Evolutionary conservation across 1,284 basidiomycete genomes (phyloP).

Genomic region (Ceratobasidium sp.): DNA sequence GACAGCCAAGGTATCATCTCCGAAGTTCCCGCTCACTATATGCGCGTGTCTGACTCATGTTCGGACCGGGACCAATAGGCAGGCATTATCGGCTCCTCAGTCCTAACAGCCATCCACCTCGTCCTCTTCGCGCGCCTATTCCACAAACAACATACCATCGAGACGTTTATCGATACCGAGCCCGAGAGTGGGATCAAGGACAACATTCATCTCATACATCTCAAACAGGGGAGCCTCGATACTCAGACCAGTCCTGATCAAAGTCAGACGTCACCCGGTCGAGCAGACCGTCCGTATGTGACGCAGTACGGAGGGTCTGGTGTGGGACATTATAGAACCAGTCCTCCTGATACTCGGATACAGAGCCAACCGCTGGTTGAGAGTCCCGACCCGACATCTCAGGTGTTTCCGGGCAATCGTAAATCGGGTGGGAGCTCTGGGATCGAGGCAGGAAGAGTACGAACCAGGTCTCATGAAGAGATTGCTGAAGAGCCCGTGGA

Average conservation of each 20-base stretch:
- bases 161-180: slow-evolving; percentile 31
- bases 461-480: no score
- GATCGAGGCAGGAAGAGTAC: not conserved
- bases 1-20: slow-evolving; percentile 42
- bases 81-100: slow-evolving; percentile 32
- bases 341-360: slow-evolving; percentile 5
- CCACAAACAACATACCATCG: slow-evolving; percentile 39
- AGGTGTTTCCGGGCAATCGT: slow-evolving; percentile 3
- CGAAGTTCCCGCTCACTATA: not conserved
- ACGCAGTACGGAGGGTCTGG: slow-evolving; percentile 39
- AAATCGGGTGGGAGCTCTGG: not conserved
- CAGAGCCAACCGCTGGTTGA: slow-evolving; percentile 15
- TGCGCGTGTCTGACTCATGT: not conserved
- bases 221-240: not conserved
- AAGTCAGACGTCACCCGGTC: not conserved
- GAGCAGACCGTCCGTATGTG: not conserved
- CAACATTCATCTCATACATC: slow-evolving; percentile 30
- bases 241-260: not conserved
- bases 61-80: slow-evolving; percentile 3
- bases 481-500: not conserved
- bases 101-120: slow-evolving; percentile 23
- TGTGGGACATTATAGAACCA: slow-evolving; percentile 19
- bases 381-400: slow-evolving; percentile 25
- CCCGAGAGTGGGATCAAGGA: slow-evolving; percentile 34
- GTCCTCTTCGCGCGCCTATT: slow-evolving; percentile 27